Evolutionary conservation across 208 protist genomes (phyloP), one percentile per base, ranked within the genome.

Genomic region (Angomonas deanei): DNA sequence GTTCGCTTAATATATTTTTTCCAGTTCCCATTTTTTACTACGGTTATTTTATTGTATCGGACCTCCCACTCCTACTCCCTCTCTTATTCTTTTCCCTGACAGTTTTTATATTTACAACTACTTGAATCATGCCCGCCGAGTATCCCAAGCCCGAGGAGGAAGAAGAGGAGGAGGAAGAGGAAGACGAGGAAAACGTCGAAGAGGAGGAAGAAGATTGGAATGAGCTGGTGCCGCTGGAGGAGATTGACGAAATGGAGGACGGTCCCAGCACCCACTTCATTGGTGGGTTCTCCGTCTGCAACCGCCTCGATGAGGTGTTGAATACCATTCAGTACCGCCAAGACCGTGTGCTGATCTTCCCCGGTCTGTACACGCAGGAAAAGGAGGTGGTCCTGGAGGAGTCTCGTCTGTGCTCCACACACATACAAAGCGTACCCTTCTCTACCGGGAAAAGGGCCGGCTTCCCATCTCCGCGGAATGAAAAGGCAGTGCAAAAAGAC

Each of bases 261-360:
- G 88, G 85, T 17, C 88, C 88, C 21, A 86, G 79, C 70, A 94
- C 83, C 17, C 78, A 73, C 63, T 84, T 85, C 31, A 70, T 94
- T 0, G 88, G 88, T 23, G 79, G 84, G 47, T 94, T 88, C 72
- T 92, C 85, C 70, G 62, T 68, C 4, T 65, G 76, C 47, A 3
- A 72, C 11, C 77, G 66, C 26, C 72, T 92, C 28, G 75, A 77
- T 11, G 75, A 84, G 55, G 79, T 76, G 0, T 56, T 92, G 23
- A 39, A 39, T 21, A 31, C 39, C 0, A 70, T 83, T 26, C 64
- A 68, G 48, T 94, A 91, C 74, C 66, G 75, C 34, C 71, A 91
- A 46, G 88, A 94, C 48, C 55, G 78, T 32, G 66, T 94, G 5
- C 71, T 88, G 27, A 78, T 92, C 13, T 94, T 90, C 61, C 80